Evolutionary conservation across 2,329 filamentous ascomycete species (phyloP), one percentile per base, ranked within the genome.

Genomic region (Botryotinia narcissicola): DNA sequence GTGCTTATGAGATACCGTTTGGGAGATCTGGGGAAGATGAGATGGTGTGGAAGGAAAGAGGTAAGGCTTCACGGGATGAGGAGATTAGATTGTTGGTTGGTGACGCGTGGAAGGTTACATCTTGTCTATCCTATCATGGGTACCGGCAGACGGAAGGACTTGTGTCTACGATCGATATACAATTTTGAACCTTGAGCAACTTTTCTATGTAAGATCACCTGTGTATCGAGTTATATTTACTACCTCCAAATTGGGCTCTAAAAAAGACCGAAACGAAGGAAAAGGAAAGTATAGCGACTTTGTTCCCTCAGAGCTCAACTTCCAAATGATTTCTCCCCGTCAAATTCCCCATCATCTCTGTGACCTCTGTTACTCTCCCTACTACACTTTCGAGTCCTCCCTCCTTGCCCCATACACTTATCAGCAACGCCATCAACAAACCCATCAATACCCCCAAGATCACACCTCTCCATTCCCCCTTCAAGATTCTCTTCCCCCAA

Each of bases 401-500:
- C 22, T 64, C 61, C 18, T 22, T 48, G 35, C 37, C 61, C 18
- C 46, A 10, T 42, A 25, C n/a, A 6, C 70, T 22, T 5, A 66
- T 44, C 29, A 32, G 14, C 22, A 59, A 25, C 7, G 46, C 70
- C 20, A 72, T 32, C 14, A 72, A 42, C 5, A 67, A 35, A 0
- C 68, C 54, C 20, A 70, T 1, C 22, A 70, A n/a, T 0, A 70
- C 10, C 4, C 68, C 68, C n/a, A 60, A 6, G 20, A 70, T 25
- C 54, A 60, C 14, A 12, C 70, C 70, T 37, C 46, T 72, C 70
- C 70, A 72, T 22, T 67, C 70, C 22, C 61, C 70, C 37, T 14
- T 44, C 29, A 72, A 20, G 9, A 64, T 46, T 14, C n/a, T 25
- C 9, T 20, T 42, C 1, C 46, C n/a, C 40, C 22, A 67, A 18